phyloP scores from a whole-genome alignment of 495 filamentous ascomycete genomes.

The Niebla homalea region DNA sequence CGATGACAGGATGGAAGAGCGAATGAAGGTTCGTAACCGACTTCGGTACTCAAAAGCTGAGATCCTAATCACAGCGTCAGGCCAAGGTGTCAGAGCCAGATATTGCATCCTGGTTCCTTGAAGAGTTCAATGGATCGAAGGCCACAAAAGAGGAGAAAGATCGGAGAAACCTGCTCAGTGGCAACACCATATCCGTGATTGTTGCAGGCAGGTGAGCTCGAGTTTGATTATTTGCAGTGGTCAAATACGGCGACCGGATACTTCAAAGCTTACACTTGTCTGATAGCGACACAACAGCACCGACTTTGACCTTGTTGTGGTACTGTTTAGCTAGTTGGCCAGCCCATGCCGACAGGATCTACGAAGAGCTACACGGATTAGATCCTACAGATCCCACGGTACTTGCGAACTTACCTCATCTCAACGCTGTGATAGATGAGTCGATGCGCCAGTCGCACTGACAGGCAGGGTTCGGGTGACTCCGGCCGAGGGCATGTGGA shows the following conservation, averaged over 20 bases:
- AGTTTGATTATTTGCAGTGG: no score
- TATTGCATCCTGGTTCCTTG: conserved; percentile 22
- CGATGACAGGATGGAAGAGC: conserved; percentile 10
- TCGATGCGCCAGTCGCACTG: conserved; percentile 37
- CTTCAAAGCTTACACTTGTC: no score
- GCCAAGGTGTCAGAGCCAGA: conserved; percentile 12
- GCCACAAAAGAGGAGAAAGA: conserved; percentile 13
- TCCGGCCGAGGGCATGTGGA: conserved; percentile 15
- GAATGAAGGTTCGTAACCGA: neutral
- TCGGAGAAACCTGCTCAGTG: conserved; percentile 17
- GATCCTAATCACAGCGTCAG: neutral
- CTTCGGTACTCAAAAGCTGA: no score
- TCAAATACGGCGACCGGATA: no score
- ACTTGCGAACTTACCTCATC: conserved; percentile 24
- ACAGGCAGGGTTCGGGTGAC: conserved; percentile 29
- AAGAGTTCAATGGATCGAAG: conserved; percentile 12
- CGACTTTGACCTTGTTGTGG: conserved; percentile 18
- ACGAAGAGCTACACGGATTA: conserved; percentile 15
- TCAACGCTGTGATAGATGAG: conserved; percentile 42
- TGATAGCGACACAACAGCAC: no score
- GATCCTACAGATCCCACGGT: neutral
- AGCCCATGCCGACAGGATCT: conserved; percentile 21
- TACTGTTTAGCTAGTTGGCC: conserved; percentile 30
- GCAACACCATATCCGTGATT: conserved; percentile 25
- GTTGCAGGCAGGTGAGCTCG: conserved; percentile 29